Base-by-base conservation (phyloP, 179 eudicot species). In the Silene coronaria region DNA sequence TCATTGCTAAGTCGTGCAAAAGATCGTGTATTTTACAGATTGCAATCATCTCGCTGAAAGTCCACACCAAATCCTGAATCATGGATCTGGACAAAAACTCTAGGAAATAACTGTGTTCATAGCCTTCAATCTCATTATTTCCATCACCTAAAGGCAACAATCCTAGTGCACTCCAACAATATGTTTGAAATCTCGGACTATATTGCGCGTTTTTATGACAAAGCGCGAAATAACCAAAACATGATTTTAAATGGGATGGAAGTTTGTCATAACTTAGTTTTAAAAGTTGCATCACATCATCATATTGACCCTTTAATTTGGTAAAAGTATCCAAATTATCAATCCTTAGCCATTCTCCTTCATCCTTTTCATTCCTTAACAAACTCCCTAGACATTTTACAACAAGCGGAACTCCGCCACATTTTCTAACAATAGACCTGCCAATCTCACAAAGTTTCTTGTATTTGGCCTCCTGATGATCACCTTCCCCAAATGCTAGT, bases 21-120 rank as follows among this genome's bases (percentile, higher is more conserved):
- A 83, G 85, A 71, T 80, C 80, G 60, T 88, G 90, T 58, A 88
- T 80, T 63, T 80, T 84, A 57, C 82, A 84, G 1, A 71, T 70
- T 27, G 59, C 30, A 32, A 85, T 66, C 34, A 34, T 79, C 3
- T 82, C 79, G 28, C 78, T 79, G 8, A 73, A 76, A 58, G 57
- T 74, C 68, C 70, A 46, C 11, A n/a, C 69, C 0, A 70, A 75
- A 17, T 83, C 84, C 32, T 82, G 85, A 75, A 67, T 11, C 13
- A 67, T 12, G 1, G 72, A 69, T 69, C 72, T 38, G 42, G 72
- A 69, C n/a, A n/a, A n/a, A n/a, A n/a, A n/a, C n/a, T n/a, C n/a
- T n/a, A n/a, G n/a, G n/a, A n/a, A n/a, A n/a, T n/a, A n/a, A n/a
- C n/a, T n/a, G n/a, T n/a, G n/a, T n/a, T n/a, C n/a, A n/a, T n/a